These are phyloP conservation scores for Chenopodium quinoa DNA, from an alignment of 148 eudicot genomes.

Conservation along the genomic window DNA sequence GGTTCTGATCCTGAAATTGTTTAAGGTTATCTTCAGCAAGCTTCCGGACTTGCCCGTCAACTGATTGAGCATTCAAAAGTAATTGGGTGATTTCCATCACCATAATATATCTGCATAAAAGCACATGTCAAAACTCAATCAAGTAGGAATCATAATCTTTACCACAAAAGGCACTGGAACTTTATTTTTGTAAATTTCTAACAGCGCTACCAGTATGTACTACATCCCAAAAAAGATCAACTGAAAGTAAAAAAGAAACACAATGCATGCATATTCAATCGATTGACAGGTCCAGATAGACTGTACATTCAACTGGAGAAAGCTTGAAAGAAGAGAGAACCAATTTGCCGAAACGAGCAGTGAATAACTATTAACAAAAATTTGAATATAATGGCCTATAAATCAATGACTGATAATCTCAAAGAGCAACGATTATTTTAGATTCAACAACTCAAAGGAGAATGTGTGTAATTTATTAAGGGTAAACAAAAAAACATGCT, in stretches of 20 bases:
- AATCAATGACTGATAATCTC: neutral
- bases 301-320: neutral
- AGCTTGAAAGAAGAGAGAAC: no score
- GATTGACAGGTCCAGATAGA: neutral
- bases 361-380: neutral
- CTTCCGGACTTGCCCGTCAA: constrained; percentile 73
- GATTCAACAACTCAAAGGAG: neutral
- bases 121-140: neutral
- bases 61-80: constrained; percentile 86
- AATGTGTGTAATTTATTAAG: neutral
- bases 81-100: constrained; percentile 86
- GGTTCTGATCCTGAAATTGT: constrained; percentile 87
- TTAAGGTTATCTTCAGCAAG: constrained; percentile 85
- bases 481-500: neutral
- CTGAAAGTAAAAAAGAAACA: neutral
- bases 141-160: neutral
- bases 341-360: neutral
- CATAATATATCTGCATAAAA: constrained; percentile 41
- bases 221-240: neutral
- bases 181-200: neutral
- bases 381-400: neutral
- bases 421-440: neutral
- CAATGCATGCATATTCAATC: neutral
- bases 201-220: neutral
- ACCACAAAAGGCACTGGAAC: neutral